phyloP scores from a whole-genome alignment of 2,329 filamentous ascomycete species.

The Hypoxylon sp. region DNA sequence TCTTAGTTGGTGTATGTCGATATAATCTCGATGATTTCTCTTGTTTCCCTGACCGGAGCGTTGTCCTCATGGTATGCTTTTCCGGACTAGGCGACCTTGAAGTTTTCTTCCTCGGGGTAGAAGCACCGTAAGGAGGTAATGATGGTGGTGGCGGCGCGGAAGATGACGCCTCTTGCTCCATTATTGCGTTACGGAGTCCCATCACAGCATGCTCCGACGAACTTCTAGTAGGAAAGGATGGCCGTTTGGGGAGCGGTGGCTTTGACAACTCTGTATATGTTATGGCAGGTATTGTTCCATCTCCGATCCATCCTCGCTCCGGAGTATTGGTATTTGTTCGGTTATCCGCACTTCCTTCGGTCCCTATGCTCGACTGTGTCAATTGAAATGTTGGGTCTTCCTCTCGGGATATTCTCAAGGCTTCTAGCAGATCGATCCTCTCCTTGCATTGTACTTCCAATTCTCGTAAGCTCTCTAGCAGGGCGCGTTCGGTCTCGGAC shows the following conservation, averaged over 20 bases:
- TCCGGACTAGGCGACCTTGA: slow-evolving; percentile 65
- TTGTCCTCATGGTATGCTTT: slow-evolving; percentile 69
- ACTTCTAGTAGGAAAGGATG: slow-evolving; percentile 62
- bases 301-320: slow-evolving; percentile 73
- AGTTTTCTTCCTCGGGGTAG: slow-evolving; percentile 47
- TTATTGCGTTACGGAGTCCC: slow-evolving; percentile 44
- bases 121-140: slow-evolving; percentile 47
- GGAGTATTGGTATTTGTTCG: slow-evolving; percentile 34
- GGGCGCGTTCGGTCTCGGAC: slow-evolving; percentile 82
- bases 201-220: slow-evolving; percentile 59
- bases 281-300: slow-evolving; percentile 82
- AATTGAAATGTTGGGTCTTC: slow-evolving; percentile 49
- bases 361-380: slow-evolving; percentile 31
- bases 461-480: slow-evolving; percentile 81
- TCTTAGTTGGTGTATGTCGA: slow-evolving; percentile 53
- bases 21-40: slow-evolving; percentile 53
- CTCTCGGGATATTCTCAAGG: slow-evolving; percentile 72
- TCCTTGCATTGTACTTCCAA: slow-evolving; percentile 94
- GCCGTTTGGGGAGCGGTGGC: slow-evolving; percentile 66
- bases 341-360: slow-evolving; percentile 31
- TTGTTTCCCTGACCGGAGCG: slow-evolving; percentile 60
- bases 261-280: slow-evolving; percentile 84
- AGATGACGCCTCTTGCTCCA: slow-evolving; percentile 40
- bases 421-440: slow-evolving; percentile 85
- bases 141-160: slow-evolving; percentile 39